phyloP scores from a whole-genome alignment of 2,329 filamentous ascomycete species.

The Fusarium sp. region DNA sequence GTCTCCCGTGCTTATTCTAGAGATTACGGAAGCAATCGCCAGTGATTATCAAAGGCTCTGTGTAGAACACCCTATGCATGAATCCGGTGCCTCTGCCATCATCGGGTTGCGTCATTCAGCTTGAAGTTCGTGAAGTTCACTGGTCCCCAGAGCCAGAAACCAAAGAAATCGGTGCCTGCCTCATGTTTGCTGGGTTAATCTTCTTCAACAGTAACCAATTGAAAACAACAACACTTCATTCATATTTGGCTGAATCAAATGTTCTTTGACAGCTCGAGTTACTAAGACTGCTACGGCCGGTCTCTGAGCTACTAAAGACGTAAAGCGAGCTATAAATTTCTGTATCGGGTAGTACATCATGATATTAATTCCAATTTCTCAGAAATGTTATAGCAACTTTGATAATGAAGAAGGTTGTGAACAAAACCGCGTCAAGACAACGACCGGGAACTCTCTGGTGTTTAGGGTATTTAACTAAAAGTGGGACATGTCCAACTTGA shows the following conservation, averaged over 20 bases:
- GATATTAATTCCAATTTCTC: too few species aligned
- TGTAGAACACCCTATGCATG: neutral
- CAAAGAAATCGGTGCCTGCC: neutral
- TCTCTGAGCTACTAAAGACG: neutral
- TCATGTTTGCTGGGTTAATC: too few species aligned
- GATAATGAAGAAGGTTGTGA: fast-evolving
- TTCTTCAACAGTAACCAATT: too few species aligned
- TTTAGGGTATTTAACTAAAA: neutral
- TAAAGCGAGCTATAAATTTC: too few species aligned
- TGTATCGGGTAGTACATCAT: too few species aligned
- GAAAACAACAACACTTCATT: neutral
- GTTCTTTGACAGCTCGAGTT: neutral
- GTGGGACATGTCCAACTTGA: too few species aligned
- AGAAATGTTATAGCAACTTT: too few species aligned
- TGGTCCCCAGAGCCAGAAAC: neutral
- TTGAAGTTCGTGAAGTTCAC: neutral
- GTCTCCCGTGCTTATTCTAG: neutral
- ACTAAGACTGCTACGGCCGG: neutral
- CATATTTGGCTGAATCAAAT: too few species aligned
- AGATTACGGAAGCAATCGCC: neutral
- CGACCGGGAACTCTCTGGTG: too few species aligned
- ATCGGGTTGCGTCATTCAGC: neutral
- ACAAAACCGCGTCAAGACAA: fast-evolving
- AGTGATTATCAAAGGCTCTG: neutral
- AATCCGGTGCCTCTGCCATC: neutral